A percentile compares a stretch with the other conserved stretches of the same genome.
These are phyloP conservation scores for Lenzites betulinus DNA, from an alignment of 768 basidiomycete species.

Conservation along the genomic window DNA sequence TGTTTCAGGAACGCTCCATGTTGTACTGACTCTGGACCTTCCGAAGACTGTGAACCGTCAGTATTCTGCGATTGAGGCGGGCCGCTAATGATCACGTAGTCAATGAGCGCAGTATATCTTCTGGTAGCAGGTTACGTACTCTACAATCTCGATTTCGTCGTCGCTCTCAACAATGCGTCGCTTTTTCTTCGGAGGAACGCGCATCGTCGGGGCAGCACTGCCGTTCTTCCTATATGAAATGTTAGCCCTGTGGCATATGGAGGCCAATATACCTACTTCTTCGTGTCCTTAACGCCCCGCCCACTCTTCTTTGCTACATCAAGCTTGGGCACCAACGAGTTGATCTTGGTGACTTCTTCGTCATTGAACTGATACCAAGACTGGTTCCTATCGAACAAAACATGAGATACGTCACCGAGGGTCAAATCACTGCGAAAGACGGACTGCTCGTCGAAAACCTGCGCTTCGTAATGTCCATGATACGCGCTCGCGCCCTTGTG, in stretches of 20 bases:
- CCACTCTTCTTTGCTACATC: slow-evolving; percentile 32
- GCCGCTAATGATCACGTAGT: neutral
- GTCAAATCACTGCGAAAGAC: slow-evolving; percentile 26
- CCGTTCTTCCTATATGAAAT: slow-evolving; percentile 4
- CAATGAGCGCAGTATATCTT: neutral
- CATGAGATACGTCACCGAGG: neutral
- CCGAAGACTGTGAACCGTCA: neutral
- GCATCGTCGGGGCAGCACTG: neutral
- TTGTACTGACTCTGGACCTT: slow-evolving; percentile 13
- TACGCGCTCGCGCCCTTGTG: slow-evolving; percentile 95
- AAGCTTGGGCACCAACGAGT: slow-evolving; percentile 51
- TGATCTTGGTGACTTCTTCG: slow-evolving; percentile 72
- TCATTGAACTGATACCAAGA: slow-evolving; percentile 96
- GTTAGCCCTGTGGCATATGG: neutral
- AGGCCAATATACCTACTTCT: slow-evolving; percentile 26
- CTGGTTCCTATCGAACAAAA: slow-evolving; percentile 44
- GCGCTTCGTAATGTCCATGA: slow-evolving; percentile 87
- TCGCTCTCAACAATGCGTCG: slow-evolving; percentile 44
- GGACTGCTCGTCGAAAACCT: slow-evolving; percentile 73
- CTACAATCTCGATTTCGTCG: slow-evolving; percentile 29
- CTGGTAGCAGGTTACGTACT: slow-evolving; percentile 13
- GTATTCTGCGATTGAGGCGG: slow-evolving; percentile 1
- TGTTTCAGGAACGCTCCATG: neutral
- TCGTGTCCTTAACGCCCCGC: slow-evolving; percentile 30
- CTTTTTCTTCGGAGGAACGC: slow-evolving; percentile 44